Conservation (phyloP, 148 eudicot genomes). For the Cornus kousa region DNA sequence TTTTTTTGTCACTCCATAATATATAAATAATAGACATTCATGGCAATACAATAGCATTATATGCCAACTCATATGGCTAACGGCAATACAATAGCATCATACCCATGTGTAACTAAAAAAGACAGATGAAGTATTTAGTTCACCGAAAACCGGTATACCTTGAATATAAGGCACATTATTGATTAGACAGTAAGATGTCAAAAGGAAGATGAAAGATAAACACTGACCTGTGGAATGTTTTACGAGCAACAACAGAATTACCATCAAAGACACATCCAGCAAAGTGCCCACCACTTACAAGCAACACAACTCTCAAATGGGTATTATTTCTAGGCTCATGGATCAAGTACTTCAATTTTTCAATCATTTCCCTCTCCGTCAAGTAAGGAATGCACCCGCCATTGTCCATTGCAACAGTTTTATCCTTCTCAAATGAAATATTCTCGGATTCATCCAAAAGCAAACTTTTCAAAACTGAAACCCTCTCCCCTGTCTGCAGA, state of each 20-base stretch:
- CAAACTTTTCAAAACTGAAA: slow-evolving; percentile 76
- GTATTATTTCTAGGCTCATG: slow-evolving; percentile 67
- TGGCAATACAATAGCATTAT: neutral
- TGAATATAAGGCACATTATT: neutral
- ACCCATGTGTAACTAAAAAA: neutral
- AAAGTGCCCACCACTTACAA: slow-evolving; percentile 91
- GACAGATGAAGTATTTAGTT: neutral
- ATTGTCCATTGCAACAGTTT: slow-evolving; percentile 30
- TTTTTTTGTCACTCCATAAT: no score
- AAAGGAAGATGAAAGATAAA: neutral
- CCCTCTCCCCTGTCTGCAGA: slow-evolving; percentile 62
- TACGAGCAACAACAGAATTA: slow-evolving; percentile 69
- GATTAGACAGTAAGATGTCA: neutral
- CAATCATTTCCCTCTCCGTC: slow-evolving; percentile 55
- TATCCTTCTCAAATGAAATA: slow-evolving; percentile 49
- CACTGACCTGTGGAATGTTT: slow-evolving; percentile 88
- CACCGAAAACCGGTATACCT: neutral
- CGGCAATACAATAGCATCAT: neutral
- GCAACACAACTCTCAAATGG: slow-evolving; percentile 68
- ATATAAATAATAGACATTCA: no score
- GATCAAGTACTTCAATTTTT: slow-evolving; percentile 45
- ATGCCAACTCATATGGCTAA: no score
- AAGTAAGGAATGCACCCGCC: slow-evolving; percentile 22
- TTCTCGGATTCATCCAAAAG: slow-evolving; percentile 57
- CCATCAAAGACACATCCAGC: slow-evolving; percentile 99